These are phyloP conservation scores for Pascua guehoae DNA, from an alignment of 1,284 basidiomycete genomes.

Conservation along the genomic window DNA sequence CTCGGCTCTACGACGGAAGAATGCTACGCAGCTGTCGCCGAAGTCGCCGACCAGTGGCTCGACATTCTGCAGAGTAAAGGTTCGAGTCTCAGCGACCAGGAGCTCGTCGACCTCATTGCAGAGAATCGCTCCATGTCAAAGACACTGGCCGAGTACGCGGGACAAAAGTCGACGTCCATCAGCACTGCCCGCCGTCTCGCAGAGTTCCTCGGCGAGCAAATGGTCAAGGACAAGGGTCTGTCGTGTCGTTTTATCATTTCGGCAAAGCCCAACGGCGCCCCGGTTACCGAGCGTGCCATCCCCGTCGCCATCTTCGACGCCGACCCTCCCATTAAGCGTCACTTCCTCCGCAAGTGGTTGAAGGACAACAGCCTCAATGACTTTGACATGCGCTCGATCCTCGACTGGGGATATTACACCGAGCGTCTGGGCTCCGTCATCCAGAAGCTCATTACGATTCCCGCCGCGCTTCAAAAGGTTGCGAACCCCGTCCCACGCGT, in stretches of 20 bases:
- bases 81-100: constrained; percentile 78
- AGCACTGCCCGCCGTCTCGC: constrained; percentile 92
- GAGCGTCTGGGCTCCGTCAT: constrained; percentile 97
- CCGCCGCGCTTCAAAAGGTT: constrained; percentile 97
- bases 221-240: constrained; percentile 99
- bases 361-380: constrained; percentile 84
- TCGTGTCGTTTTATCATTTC: constrained; percentile 99
- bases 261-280: constrained; percentile 84
- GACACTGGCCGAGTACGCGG: constrained; percentile 91
- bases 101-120: constrained; percentile 95
- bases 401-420: constrained; percentile 99
- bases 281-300: constrained; percentile 94
- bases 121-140: constrained; percentile 98
- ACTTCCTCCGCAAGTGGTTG: constrained; percentile 92
- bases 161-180: constrained; percentile 97
- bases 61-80: constrained; percentile 90
- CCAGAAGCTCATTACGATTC: constrained; percentile 98
- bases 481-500: constrained; percentile 94
- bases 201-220: constrained; percentile 95
- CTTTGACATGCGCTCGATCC: constrained; percentile 89
- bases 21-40: constrained; percentile 91
- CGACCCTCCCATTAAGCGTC: constrained; percentile 82
- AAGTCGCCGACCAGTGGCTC: constrained; percentile 94
- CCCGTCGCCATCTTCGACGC: constrained; percentile 99
- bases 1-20: constrained; percentile 89